A percentile compares a stretch with the other conserved stretches of the same genome.
These are phyloP conservation scores for Paxillus ammoniavirescens DNA, from an alignment of 768 basidiomycete species.

Conservation along the genomic window DNA sequence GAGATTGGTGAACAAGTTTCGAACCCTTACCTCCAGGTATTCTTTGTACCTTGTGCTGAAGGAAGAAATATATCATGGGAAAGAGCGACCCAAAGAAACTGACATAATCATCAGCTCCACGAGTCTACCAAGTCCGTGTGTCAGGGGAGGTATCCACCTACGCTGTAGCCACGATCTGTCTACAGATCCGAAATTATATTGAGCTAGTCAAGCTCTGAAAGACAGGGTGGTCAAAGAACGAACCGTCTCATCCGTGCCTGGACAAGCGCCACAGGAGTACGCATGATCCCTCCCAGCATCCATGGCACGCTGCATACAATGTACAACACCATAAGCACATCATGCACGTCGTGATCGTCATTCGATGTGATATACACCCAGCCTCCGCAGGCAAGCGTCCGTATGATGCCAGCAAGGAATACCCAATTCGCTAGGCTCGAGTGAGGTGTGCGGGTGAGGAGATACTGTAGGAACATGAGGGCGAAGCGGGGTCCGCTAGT, in stretches of 20 bases:
- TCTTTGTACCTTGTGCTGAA: conserved; percentile 79
- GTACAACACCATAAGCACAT: conserved; percentile 85
- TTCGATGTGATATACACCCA: conserved; percentile 90
- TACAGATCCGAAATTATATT: conserved; percentile 23
- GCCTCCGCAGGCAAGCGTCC: conserved; percentile 83
- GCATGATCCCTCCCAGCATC: conserved; percentile 73
- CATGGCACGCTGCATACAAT: conserved; percentile 84
- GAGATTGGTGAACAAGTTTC: background rate
- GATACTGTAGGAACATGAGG: conserved; percentile 62
- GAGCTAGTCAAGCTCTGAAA: background rate
- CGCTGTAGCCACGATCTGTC: conserved; percentile 53
- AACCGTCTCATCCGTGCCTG: conserved; percentile 55
- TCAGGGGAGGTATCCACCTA: conserved; percentile 26
- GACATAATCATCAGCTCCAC: conserved; percentile 4
- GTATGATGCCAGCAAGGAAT: conserved; percentile 59
- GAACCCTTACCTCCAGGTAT: conserved; percentile 70
- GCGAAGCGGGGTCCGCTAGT: conserved; percentile 82
- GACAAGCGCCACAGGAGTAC: conserved; percentile 44
- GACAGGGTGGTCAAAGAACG: conserved; percentile 3
- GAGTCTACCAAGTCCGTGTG: background rate
- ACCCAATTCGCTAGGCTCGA: conserved; percentile 51
- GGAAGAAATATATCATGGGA: conserved; percentile 80
- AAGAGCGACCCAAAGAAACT: conserved; percentile 73
- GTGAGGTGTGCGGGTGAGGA: conserved; percentile 44
- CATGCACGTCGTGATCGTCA: conserved; percentile 83